phyloP scores from a whole-genome alignment of 345 rosid genomes.

The Eucalyptus caleyi region DNA sequence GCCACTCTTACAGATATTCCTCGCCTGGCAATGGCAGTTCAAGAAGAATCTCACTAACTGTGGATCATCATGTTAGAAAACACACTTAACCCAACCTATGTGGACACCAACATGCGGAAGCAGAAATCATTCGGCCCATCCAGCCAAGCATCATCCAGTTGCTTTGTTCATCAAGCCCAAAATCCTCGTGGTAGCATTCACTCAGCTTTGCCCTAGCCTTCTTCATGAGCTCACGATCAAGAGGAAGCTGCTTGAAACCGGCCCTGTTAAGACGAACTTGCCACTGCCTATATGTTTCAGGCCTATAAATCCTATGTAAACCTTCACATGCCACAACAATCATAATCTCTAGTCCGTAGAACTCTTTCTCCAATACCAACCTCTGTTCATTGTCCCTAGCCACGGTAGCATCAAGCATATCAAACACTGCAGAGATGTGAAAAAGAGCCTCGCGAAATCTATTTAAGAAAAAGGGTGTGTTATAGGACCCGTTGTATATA shows the following conservation, averaged over 20 bases:
- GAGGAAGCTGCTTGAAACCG: slow-evolving; percentile 48
- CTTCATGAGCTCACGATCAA: slow-evolving; percentile 30
- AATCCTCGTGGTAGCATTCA: slow-evolving; percentile 56
- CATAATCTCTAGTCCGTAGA: slow-evolving; percentile 50
- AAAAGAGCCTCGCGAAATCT: slow-evolving; percentile 79
- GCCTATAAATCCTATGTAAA: slow-evolving; percentile 59
- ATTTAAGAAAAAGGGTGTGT: slow-evolving; percentile 66
- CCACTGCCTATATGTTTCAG: slow-evolving; percentile 89
- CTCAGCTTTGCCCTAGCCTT: slow-evolving; percentile 14
- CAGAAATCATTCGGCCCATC: slow-evolving; percentile 67
- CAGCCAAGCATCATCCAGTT: slow-evolving; percentile 85
- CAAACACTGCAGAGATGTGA: slow-evolving; percentile 57
- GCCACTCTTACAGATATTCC: neutral
- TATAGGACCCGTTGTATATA: slow-evolving; percentile 47
- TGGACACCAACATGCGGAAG: slow-evolving; percentile 61
- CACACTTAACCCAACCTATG: neutral
- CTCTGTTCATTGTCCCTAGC: slow-evolving; percentile 40
- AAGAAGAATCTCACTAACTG: neutral
- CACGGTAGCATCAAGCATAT: slow-evolving; percentile 39
- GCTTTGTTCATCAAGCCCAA: slow-evolving; percentile 47
- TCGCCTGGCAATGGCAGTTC: neutral
- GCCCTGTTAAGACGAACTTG: slow-evolving; percentile 44
- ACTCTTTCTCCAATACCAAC: slow-evolving; percentile 42
- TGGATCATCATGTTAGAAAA: neutral
- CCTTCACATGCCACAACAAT: slow-evolving; percentile 82